phyloP scores from a whole-genome alignment of 1,284 basidiomycete species.

The Trichosporon sp. region DNA sequence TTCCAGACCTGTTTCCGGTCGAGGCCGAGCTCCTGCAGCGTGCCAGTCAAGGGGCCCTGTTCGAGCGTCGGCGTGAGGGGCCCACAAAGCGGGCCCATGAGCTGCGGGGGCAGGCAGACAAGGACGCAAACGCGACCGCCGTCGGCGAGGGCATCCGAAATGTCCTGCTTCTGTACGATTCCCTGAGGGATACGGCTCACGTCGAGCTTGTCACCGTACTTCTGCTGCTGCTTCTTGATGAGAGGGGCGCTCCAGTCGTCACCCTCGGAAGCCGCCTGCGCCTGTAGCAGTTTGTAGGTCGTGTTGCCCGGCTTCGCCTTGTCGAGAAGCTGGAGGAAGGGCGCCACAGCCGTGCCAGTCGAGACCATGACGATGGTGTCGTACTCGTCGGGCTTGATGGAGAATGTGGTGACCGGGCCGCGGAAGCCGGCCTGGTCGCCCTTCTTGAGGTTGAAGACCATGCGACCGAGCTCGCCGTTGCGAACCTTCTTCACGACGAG shows the following conservation, averaged over 20 bases:
- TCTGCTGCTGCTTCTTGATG: slow-evolving; percentile 22
- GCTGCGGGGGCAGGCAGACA: slow-evolving; percentile 36
- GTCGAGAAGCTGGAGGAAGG: slow-evolving; percentile 47
- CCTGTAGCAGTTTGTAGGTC: slow-evolving; percentile 31
- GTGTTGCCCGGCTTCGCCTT: slow-evolving; percentile 25
- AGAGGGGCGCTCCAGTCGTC: slow-evolving; percentile 18
- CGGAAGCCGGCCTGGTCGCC: slow-evolving; percentile 40
- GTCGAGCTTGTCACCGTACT: slow-evolving; percentile 21
- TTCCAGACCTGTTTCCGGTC: slow-evolving; percentile 36
- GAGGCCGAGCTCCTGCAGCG: slow-evolving; percentile 39
- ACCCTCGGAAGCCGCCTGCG: slow-evolving; percentile 13
- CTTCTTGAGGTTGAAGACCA: slow-evolving; percentile 35
- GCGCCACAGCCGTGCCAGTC: slow-evolving; percentile 47
- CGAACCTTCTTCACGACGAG: slow-evolving; percentile 46
- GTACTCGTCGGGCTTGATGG: slow-evolving; percentile 31
- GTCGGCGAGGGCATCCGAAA: slow-evolving; percentile 5
- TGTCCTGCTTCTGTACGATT: slow-evolving; percentile 1
- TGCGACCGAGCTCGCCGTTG: slow-evolving; percentile 47
- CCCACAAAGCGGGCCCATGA: slow-evolving; percentile 43
- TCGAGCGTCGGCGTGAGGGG: slow-evolving; percentile 33
- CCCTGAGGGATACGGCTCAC: slow-evolving; percentile 21
- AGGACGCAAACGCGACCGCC: slow-evolving; percentile 31
- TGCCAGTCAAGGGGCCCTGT: slow-evolving; percentile 40
- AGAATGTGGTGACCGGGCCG: slow-evolving; percentile 44
- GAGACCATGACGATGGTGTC: slow-evolving; percentile 48